phyloP scores from a whole-genome alignment of 768 basidiomycete species.

The Leccinum aurantiacum region DNA sequence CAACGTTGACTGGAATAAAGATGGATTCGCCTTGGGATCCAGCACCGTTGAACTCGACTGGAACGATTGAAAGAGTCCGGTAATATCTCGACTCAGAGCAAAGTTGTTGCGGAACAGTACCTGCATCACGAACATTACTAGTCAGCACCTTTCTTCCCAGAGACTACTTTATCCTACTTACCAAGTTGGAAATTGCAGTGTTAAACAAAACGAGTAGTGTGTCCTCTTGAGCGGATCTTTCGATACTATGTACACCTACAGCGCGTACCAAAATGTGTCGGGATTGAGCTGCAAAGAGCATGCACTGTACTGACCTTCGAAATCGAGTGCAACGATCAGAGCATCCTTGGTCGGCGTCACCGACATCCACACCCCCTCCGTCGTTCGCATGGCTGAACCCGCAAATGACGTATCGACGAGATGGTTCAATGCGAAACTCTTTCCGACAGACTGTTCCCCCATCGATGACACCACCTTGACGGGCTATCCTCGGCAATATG shows the following conservation, averaged over 20 bases:
- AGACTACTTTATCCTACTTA: slow-evolving; percentile 36
- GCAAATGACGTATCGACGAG: slow-evolving; percentile 65
- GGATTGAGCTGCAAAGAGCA: background rate
- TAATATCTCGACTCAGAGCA: slow-evolving; percentile 57
- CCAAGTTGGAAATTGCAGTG: slow-evolving; percentile 63
- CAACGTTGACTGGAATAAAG: slow-evolving; percentile 57
- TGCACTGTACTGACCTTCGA: slow-evolving; percentile 45
- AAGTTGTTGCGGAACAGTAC: slow-evolving; percentile 68
- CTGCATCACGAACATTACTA: slow-evolving; percentile 28
- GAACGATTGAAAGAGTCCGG: slow-evolving; percentile 61
- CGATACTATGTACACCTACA: slow-evolving; percentile 60
- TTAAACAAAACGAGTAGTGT: slow-evolving; percentile 64
- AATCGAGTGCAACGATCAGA: slow-evolving; percentile 60
- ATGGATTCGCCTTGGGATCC: slow-evolving; percentile 58
- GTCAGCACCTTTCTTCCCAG: background rate
- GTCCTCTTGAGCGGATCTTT: slow-evolving; percentile 63
- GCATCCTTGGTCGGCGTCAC: slow-evolving; percentile 57
- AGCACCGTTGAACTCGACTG: slow-evolving; percentile 58
- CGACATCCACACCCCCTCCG: slow-evolving; percentile 69
- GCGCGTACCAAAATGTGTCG: background rate
- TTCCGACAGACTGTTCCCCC: slow-evolving; percentile 69
- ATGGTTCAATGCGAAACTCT: slow-evolving; percentile 59
- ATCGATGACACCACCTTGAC: slow-evolving; percentile 67
- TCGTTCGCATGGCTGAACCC: slow-evolving; percentile 66
- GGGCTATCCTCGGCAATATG: slow-evolving; percentile 36